Conservation (phyloP, 75 land plant genomes). For the Selaginella moellendorffii region DNA sequence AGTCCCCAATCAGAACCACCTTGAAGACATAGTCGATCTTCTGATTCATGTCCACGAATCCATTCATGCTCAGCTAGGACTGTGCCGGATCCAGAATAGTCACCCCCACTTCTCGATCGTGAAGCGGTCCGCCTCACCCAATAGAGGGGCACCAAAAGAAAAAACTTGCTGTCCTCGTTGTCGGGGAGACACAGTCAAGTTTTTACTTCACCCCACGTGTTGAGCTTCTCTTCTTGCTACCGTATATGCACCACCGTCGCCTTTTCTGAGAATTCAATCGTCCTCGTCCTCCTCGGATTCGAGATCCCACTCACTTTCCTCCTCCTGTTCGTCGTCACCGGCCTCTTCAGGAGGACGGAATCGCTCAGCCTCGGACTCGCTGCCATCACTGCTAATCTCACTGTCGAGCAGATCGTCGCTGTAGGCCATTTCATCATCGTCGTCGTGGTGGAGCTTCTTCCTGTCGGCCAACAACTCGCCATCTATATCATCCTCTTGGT, state of each 20-base stretch:
- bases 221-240: no score
- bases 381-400: not conserved
- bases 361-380: not conserved
- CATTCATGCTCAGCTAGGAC: no score
- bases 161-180: no score
- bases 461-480: not conserved
- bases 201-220: no score
- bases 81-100: no score
- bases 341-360: no score
- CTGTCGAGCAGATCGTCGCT: not conserved
- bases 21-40: conserved; percentile 28
- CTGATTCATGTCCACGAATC: conserved; percentile 15
- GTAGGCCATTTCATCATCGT: not conserved
- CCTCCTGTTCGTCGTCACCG: not conserved
- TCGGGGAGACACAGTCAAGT: no score
- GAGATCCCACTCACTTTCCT: not conserved
- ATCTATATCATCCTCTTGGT: not conserved
- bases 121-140: no score
- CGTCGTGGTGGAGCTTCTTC: not conserved
- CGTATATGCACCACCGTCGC: no score
- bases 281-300: not conserved
- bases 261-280: no score
- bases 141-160: no score
- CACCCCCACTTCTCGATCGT: no score
- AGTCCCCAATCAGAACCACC: conserved; percentile 26